phyloP scores from a whole-genome alignment of 345 rosid species.

The Eucalyptus sideroxylon region DNA sequence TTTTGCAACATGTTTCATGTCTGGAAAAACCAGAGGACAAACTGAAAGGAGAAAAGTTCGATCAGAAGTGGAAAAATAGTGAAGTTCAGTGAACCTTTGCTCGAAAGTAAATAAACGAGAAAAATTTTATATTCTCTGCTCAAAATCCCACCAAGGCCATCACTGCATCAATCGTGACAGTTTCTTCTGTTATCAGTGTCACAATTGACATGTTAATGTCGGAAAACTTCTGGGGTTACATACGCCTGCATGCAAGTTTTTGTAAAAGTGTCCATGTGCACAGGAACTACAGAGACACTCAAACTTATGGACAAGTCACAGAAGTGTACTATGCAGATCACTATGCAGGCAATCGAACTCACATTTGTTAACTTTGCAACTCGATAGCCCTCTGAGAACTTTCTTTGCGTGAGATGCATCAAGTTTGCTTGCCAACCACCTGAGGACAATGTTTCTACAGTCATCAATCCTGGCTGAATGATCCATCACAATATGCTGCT shows the following conservation, averaged over 20 bases:
- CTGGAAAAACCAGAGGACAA: slow-evolving; percentile 83
- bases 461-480: slow-evolving; percentile 54
- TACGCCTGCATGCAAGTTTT: not conserved
- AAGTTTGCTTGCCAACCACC: slow-evolving; percentile 87
- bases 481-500: slow-evolving; percentile 26
- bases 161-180: not conserved
- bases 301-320: not conserved
- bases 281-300: not conserved
- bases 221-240: not conserved
- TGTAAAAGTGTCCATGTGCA: not conserved
- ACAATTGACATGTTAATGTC: not conserved
- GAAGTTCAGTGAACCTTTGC: not conserved
- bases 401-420: slow-evolving; percentile 50
- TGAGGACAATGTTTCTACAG: slow-evolving; percentile 57
- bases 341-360: not conserved
- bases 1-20: slow-evolving; percentile 51
- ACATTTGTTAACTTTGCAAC: slow-evolving; percentile 88
- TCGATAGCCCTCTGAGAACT: slow-evolving; percentile 73
- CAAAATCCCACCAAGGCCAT: not conserved
- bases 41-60: slow-evolving; percentile 29
- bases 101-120: not conserved
- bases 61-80: not conserved
- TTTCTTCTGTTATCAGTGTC: not conserved
- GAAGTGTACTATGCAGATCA: not conserved
- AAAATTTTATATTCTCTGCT: not conserved